Percentiles rank a stretch among this genome's conserved stretches.
phyloP scores from a whole-genome alignment of 202 grass and related monocot species.

The Carex arenaria region DNA sequence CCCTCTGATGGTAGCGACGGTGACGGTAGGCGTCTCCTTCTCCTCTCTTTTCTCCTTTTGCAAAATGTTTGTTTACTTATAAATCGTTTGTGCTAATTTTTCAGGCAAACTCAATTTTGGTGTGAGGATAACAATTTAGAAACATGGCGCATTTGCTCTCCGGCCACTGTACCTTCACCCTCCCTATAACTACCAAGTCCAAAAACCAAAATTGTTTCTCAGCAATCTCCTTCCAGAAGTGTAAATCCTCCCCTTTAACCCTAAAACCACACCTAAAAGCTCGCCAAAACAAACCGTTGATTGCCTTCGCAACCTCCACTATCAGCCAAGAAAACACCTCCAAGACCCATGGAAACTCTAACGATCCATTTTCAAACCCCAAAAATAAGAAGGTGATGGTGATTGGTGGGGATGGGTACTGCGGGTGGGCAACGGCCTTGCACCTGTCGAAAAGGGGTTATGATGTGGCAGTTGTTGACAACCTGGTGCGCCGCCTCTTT shows the following conservation, averaged over 20 bases:
- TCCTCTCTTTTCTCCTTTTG: neutral
- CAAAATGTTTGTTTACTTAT: neutral
- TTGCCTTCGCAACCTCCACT: conserved; percentile 36
- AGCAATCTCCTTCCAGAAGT: conserved; percentile 32
- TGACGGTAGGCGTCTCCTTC: neutral
- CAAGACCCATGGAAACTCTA: conserved; percentile 45
- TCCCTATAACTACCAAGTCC: conserved; percentile 28
- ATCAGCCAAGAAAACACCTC: conserved; percentile 40
- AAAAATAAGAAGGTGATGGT: conserved; percentile 89
- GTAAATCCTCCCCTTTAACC: conserved; percentile 29
- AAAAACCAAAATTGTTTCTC: conserved; percentile 22
- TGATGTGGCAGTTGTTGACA: conserved; percentile 91
- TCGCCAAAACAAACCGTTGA: conserved; percentile 29
- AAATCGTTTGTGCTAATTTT: conserved; percentile 22
- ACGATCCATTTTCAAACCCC: conserved; percentile 30
- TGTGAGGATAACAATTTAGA: conserved; percentile 21
- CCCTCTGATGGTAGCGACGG: neutral
- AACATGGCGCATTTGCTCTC: conserved; percentile 56
- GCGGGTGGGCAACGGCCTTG: conserved; percentile 91
- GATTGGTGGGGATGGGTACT: conserved; percentile 96
- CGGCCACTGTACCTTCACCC: conserved; percentile 33
- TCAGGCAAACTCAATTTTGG: conserved; percentile 9
- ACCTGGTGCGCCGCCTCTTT: conserved; percentile 76
- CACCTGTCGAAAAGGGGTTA: conserved; percentile 96
- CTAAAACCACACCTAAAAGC: conserved; percentile 25